Conservation (phyloP, 805 yeast genomes). For the Metschnikowia reukaufii region DNA sequence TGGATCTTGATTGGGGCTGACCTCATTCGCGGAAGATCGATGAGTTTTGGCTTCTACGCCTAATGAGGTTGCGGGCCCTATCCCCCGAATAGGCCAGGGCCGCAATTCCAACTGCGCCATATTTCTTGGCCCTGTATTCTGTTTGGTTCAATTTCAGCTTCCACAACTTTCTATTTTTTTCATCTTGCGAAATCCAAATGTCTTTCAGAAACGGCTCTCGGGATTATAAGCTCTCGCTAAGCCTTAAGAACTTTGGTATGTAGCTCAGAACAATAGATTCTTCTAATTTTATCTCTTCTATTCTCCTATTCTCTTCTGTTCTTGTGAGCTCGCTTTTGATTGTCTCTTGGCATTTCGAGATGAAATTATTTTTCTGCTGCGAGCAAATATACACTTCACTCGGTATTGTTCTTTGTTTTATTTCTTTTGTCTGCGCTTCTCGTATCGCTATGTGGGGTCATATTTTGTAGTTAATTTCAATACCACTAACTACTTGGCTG, state of each 20-base stretch:
- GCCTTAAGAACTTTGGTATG: neutral
- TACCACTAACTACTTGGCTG: too few relatives aligned
- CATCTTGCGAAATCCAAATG: neutral
- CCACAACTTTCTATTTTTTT: neutral
- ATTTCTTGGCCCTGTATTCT: too few relatives aligned
- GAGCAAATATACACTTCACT: conserved; percentile 1
- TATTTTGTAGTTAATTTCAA: too few relatives aligned
- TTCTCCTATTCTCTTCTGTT: neutral
- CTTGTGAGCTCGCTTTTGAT: neutral
- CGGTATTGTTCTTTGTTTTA: neutral
- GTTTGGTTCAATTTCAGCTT: neutral
- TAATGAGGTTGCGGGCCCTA: too few relatives aligned
- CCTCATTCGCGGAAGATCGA: too few relatives aligned
- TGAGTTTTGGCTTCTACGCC: too few relatives aligned
- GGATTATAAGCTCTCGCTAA: conserved; percentile 5
- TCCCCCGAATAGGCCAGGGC: too few relatives aligned
- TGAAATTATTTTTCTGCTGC: conserved; percentile 1
- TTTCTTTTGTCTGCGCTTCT: too few relatives aligned
- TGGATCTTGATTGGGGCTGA: too few relatives aligned
- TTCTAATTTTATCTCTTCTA: neutral
- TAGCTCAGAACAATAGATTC: neutral
- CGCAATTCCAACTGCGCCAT: too few relatives aligned
- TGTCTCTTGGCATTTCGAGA: conserved; percentile 1
- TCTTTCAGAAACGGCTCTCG: neutral
- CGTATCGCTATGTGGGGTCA: too few relatives aligned